Evolutionary conservation across 257 asterid genomes (phyloP), one percentile per base, ranked within the genome.

Genomic region (Petunia axillaris): DNA sequence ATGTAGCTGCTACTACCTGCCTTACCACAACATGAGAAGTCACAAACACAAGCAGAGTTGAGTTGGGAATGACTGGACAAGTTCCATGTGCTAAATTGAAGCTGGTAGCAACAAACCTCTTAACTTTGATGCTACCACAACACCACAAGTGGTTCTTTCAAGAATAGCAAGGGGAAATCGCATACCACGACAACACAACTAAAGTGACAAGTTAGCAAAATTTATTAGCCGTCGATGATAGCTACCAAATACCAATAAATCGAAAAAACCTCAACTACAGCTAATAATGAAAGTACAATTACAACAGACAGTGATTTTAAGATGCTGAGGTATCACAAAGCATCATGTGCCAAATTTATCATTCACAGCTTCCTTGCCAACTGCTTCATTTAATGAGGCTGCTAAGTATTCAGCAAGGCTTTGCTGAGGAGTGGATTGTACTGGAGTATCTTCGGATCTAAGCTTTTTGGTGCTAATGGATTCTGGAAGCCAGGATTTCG

Each of bases 361-460:
- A 53, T 81, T 85, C 43, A 54, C 80, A 48, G 79, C 83, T 70
- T 81, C 41, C 50, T 39, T 6, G 44, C 76, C 74, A 3, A 58
- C 84, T n/a, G 88, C 83, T 81, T 88, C 97, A 64, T 75, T 81
- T 79, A 91, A 87, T 1, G 97, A 83, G 81, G 91, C 89, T 25
- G 95, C 93, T 52, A 92, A 88, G 82, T 87, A 90, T 75, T 91
- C 93, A 16, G 97, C 98, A 44, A 91, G 95, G 89, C 96, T 93
- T 64, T 81, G 92, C 84, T 80, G 91, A 79, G 90, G 63, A 65
- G 75, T 65, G 7, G 89, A 85, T 67, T 63, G 80, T 4, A 71
- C 71, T 8, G 90, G 81, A 62, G 59, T 74, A 66, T 82, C 90
- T 62, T 88, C 86, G 63, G 90, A 85, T 86, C 87, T 91, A 75